Conservation (phyloP, 2,329 filamentous ascomycete species). For the Penicillium sp. region DNA sequence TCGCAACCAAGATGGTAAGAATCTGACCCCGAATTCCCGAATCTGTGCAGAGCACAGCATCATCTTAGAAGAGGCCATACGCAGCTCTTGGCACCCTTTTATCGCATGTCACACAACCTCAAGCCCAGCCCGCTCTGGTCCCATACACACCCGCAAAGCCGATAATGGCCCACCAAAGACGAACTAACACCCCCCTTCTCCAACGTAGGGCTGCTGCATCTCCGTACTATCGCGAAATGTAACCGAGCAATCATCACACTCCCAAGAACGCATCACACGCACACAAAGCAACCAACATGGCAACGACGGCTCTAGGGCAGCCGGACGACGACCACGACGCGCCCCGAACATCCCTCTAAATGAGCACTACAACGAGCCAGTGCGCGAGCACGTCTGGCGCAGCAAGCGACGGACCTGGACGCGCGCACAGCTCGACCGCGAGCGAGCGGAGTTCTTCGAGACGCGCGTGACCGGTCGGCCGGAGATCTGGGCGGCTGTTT, state of each 20-base stretch:
- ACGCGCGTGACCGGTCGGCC: constrained; percentile 74
- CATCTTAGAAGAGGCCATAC: not conserved
- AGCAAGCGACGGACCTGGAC: constrained; percentile 68
- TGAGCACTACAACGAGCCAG: constrained; percentile 68
- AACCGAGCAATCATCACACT: constrained; percentile 24
- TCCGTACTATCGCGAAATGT: constrained; percentile 38
- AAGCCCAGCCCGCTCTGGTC: not conserved
- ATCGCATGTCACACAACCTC: constrained; percentile 7
- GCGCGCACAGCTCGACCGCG: constrained; percentile 62
- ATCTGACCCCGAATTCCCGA: not conserved
- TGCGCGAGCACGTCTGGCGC: constrained; percentile 65
- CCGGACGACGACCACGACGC: constrained; percentile 15
- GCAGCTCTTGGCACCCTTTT: constrained; percentile 2
- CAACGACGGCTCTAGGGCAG: constrained; percentile 9
- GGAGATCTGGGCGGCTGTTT: constrained; percentile 79
- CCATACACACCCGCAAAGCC: not conserved
- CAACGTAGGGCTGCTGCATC: constrained; percentile 41
- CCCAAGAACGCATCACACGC: constrained; percentile 9
- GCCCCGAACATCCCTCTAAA: constrained; percentile 32
- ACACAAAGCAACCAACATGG: constrained; percentile 12
- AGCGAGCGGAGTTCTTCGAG: constrained; percentile 84
- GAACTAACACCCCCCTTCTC: constrained; percentile 7
- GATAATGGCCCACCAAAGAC: not conserved
- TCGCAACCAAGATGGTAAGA: constrained; percentile 40
- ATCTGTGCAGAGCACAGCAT: not conserved